phyloP scores from a whole-genome alignment of 495 filamentous ascomycete species.

The Rhizodiscina lignyota region DNA sequence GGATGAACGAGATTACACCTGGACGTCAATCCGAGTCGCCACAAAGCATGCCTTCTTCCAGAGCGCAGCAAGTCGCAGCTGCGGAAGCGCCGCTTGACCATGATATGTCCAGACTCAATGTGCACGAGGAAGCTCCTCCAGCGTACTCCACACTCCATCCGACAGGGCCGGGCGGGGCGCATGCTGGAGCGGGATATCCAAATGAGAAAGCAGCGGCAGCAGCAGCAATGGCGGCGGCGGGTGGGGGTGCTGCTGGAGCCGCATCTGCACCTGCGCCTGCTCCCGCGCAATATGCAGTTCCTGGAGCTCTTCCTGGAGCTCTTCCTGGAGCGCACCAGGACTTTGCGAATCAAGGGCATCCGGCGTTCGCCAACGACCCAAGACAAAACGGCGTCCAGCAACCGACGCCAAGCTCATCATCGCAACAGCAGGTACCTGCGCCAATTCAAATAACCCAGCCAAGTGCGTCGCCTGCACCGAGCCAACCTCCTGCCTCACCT shows the following conservation, averaged over 20 bases:
- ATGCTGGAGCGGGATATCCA: slow-evolving; percentile 50
- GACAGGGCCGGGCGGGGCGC: slow-evolving; percentile 26
- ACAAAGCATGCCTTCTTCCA: no score
- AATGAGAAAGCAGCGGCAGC: slow-evolving; percentile 44
- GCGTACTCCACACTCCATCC: slow-evolving; percentile 65
- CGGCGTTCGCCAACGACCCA: slow-evolving; percentile 75
- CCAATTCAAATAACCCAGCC: slow-evolving; percentile 6
- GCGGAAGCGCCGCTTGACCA: slow-evolving; percentile 55
- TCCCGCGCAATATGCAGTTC: not conserved
- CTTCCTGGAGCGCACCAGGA: slow-evolving; percentile 22
- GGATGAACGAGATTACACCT: slow-evolving; percentile 39
- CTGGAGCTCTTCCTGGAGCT: slow-evolving; percentile 1
- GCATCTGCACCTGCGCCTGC: slow-evolving; percentile 9
- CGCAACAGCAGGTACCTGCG: slow-evolving; percentile 6
- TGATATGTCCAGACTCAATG: slow-evolving; percentile 75
- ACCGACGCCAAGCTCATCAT: slow-evolving; percentile 4
- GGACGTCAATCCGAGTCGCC: no score
- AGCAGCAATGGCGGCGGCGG: slow-evolving; percentile 17
- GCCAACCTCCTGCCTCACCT: slow-evolving; percentile 50
- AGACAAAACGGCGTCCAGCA: slow-evolving; percentile 21
- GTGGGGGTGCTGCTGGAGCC: slow-evolving; percentile 17
- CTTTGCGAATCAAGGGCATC: slow-evolving; percentile 36
- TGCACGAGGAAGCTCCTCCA: slow-evolving; percentile 72
- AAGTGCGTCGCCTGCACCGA: slow-evolving; percentile 29
- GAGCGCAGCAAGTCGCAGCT: no score